Conservation (phyloP, 2,329 filamentous ascomycete genomes). For the Xylaria digitata region DNA sequence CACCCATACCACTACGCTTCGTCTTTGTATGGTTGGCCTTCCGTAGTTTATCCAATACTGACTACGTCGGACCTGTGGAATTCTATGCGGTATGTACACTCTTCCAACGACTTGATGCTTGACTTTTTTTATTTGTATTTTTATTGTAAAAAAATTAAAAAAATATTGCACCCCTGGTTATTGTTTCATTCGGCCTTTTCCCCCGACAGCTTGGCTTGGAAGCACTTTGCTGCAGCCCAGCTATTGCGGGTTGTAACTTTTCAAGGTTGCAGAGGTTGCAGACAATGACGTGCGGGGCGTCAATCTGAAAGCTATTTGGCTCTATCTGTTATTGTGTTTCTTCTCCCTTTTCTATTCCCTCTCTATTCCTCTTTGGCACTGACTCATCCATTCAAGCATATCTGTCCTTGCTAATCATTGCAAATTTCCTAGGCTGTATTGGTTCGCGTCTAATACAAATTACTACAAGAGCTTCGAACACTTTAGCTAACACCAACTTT, state of each 20-base stretch:
- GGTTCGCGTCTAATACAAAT: constrained; percentile 38
- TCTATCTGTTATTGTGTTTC: constrained; percentile 18
- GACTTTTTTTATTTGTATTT: background rate
- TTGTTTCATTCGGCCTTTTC: background rate
- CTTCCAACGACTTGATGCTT: background rate
- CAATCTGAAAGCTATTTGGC: background rate
- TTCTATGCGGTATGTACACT: constrained; percentile 38
- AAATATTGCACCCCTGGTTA: background rate
- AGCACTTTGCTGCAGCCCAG: background rate
- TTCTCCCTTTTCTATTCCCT: constrained; percentile 15
- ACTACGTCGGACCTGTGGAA: constrained; percentile 10
- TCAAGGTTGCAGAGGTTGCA: background rate
- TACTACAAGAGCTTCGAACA: constrained; percentile 37
- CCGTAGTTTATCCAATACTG: background rate
- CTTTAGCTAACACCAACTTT: constrained; percentile 41
- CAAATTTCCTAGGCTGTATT: constrained; percentile 38
- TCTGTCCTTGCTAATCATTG: constrained; percentile 28
- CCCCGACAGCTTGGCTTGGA: no score
- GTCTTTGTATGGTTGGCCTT: constrained; percentile 10
- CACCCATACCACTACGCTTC: background rate
- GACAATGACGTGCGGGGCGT: constrained; percentile 5
- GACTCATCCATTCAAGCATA: constrained; percentile 21
- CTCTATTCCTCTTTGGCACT: constrained; percentile 6
- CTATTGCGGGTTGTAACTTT: background rate
- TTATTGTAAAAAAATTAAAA: no score